A percentile compares a stretch with the other conserved stretches of the same genome.
Evolutionary conservation across 371 early-diverging fungal genomes (phyloP).

Genomic region (Sanchytrium tribonematis): DNA sequence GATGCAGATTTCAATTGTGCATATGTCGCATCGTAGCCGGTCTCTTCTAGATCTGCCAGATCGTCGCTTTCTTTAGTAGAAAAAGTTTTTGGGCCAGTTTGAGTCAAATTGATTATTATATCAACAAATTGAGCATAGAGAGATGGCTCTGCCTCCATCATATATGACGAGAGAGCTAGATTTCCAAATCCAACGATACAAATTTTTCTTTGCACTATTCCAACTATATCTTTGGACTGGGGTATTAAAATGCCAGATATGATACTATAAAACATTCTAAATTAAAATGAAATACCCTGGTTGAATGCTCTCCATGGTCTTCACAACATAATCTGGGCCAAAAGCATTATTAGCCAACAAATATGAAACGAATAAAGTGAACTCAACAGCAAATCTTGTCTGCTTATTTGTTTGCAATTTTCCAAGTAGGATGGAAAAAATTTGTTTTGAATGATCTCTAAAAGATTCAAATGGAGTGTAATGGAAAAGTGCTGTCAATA

Average conservation of each 20-base stretch:
- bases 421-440: neutral
- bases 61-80: neutral
- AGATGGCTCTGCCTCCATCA: neutral
- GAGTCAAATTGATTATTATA: neutral
- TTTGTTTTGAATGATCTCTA: neutral
- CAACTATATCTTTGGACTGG: neutral
- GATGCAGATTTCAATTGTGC: neutral
- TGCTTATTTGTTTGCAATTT: neutral
- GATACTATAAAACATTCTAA: neutral
- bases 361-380: neutral
- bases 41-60: neutral
- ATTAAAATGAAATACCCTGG: neutral
- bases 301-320: neutral
- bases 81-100: neutral
- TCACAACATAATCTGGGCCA: neutral
- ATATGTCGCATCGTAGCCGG: neutral
- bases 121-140: neutral
- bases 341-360: neutral
- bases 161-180: neutral
- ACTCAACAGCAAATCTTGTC: neutral
- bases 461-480: neutral
- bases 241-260: neutral
- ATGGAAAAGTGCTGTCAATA: conserved; percentile 31
- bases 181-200: neutral
- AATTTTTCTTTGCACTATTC: neutral